Evolutionary conservation across 768 basidiomycete species (phyloP).

Genomic region (Mycena galopus): DNA sequence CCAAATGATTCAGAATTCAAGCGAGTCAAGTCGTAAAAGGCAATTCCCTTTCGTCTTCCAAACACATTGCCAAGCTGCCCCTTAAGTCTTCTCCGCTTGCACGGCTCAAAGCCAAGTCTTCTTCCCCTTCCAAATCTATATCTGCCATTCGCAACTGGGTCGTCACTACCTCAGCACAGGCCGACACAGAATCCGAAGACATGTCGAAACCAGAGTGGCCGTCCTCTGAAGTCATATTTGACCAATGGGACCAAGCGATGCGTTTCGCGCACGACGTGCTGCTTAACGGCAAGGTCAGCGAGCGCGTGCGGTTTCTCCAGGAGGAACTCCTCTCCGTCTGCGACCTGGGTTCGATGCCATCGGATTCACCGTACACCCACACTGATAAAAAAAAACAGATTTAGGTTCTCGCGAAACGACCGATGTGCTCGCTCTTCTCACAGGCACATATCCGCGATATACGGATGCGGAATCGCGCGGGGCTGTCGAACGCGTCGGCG

Average conservation of each 20-base stretch:
- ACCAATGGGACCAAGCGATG: conserved; percentile 37
- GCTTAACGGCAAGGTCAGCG: conserved; percentile 33
- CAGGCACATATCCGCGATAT: conserved; percentile 84
- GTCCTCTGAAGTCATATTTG: conserved; percentile 25
- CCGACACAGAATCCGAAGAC: conserved; percentile 19
- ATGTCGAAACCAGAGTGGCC: conserved; percentile 35
- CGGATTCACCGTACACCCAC: neutral
- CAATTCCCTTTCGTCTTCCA: neutral
- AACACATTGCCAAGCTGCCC: conserved; percentile 18
- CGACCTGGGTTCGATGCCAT: conserved; percentile 31
- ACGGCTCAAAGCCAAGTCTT: conserved; percentile 34
- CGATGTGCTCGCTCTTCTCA: conserved; percentile 81
- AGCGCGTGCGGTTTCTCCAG: conserved; percentile 34
- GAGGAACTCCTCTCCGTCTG: conserved; percentile 32
- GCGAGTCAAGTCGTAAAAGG: conserved; percentile 4
- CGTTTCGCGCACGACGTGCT: conserved; percentile 31
- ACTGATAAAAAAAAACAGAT: conserved; percentile 22
- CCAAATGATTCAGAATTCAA: neutral
- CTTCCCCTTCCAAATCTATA: conserved; percentile 11
- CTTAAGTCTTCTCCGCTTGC: conserved; percentile 28
- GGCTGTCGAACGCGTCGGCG: conserved; percentile 77
- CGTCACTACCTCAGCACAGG: conserved; percentile 11
- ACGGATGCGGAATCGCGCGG: conserved; percentile 77
- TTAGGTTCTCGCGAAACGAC: conserved; percentile 32
- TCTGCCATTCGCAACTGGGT: conserved; percentile 30